Conservation (phyloP, 2,329 filamentous ascomycete species). For the Colletotrichum horii region DNA sequence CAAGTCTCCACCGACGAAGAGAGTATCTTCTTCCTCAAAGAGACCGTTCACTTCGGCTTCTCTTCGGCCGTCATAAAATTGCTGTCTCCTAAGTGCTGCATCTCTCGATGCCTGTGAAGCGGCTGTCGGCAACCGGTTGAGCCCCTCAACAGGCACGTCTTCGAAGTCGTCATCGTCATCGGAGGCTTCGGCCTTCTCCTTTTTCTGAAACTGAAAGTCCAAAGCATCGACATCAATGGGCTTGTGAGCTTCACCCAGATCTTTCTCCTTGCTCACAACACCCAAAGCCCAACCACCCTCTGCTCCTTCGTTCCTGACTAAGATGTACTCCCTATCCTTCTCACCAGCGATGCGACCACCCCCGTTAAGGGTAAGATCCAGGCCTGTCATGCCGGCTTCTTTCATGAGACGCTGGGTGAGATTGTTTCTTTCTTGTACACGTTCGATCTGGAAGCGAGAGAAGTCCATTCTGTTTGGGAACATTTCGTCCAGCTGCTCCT, state of each 20-base stretch:
- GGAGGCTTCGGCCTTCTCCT: slow-evolving; percentile 60
- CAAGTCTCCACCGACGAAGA: slow-evolving; percentile 55
- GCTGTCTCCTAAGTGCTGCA: not conserved
- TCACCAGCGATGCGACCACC: slow-evolving; percentile 79
- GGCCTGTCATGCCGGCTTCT: slow-evolving; percentile 85
- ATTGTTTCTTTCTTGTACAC: slow-evolving; percentile 90
- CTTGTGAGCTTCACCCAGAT: slow-evolving; percentile 79
- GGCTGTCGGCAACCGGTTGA: slow-evolving; percentile 74
- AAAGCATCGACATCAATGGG: slow-evolving; percentile 89
- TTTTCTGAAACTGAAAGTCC: slow-evolving; percentile 60
- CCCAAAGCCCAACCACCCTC: slow-evolving; percentile 96
- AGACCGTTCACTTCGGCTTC: slow-evolving; percentile 28
- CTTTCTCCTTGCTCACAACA: slow-evolving; percentile 85
- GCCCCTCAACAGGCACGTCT: slow-evolving; percentile 87
- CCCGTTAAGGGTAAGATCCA: slow-evolving; percentile 68
- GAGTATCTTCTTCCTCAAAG: slow-evolving; percentile 49
- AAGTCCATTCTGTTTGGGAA: slow-evolving; percentile 98
- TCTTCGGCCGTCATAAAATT: not conserved
- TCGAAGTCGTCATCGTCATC: slow-evolving; percentile 85
- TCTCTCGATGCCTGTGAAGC: not conserved
- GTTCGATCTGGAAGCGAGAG: slow-evolving; percentile 93
- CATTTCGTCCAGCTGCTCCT: slow-evolving; percentile 95
- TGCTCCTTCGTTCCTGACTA: slow-evolving; percentile 93
- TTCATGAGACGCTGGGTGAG: slow-evolving; percentile 95
- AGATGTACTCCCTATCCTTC: slow-evolving; percentile 89